phyloP scores from a whole-genome alignment of 2,329 filamentous ascomycete genomes.

The Penicillium glabrum region DNA sequence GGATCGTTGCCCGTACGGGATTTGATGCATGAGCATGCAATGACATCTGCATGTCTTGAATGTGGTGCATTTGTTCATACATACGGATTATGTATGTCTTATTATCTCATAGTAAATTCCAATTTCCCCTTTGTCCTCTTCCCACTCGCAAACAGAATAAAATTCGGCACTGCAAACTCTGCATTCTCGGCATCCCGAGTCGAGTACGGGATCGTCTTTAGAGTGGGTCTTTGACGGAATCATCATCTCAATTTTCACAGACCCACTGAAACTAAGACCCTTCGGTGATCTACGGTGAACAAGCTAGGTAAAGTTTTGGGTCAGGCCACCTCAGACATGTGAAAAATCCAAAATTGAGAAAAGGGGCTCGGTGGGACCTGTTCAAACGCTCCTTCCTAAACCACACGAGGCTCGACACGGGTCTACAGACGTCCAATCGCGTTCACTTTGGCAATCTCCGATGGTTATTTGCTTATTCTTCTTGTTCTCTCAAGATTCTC shows the following conservation, averaged over 20 bases:
- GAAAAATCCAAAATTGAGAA: background rate
- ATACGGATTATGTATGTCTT: background rate
- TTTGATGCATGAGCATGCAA: background rate
- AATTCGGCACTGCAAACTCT: background rate
- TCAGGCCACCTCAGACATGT: background rate
- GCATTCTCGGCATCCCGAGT: conserved; percentile 19
- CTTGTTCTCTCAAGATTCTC: background rate
- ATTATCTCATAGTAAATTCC: background rate
- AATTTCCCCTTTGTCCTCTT: background rate
- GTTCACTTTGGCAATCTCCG: background rate
- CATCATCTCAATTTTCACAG: conserved; percentile 11
- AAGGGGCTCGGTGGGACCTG: conserved; percentile 5
- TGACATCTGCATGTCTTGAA: background rate
- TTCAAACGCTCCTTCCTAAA: conserved; percentile 13
- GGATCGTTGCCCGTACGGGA: conserved; percentile 12
- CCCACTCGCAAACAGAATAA: background rate
- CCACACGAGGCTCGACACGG: background rate
- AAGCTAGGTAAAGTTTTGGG: background rate
- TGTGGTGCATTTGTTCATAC: background rate
- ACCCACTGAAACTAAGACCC: conserved; percentile 14
- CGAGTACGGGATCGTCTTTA: conserved; percentile 11
- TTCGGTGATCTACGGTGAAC: conserved; percentile 22
- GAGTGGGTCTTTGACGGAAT: conserved; percentile 10
- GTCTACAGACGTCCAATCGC: background rate
- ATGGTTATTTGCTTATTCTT: background rate